These are phyloP conservation scores for Salinomyces thailandicus DNA, from an alignment of 2,329 filamentous ascomycete genomes.

Conservation along the genomic window DNA sequence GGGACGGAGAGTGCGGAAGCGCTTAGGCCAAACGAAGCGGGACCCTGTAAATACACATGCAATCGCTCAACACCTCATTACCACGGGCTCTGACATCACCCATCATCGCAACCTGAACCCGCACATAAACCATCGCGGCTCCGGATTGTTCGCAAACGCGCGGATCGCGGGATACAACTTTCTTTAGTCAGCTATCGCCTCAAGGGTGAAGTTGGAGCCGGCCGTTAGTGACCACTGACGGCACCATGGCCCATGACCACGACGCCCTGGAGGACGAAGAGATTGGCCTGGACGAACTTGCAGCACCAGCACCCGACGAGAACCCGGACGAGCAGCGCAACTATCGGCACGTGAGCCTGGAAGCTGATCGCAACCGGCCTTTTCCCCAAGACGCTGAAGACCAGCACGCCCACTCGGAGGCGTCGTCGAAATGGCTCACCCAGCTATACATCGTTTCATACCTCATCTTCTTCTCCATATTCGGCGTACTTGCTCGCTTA, in stretches of 20 bases:
- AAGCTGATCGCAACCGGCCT: constrained; percentile 2
- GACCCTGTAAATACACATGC: too few relatives aligned
- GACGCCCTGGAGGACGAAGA: constrained; percentile 3
- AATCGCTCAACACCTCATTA: too few relatives aligned
- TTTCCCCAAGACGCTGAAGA: neutral
- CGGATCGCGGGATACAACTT: too few relatives aligned
- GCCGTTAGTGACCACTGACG: too few relatives aligned
- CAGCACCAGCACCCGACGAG: constrained; percentile 13
- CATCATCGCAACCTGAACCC: too few relatives aligned
- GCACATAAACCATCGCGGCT: too few relatives aligned
- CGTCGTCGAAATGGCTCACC: neutral
- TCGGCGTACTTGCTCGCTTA: constrained; percentile 70
- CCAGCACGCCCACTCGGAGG: neutral
- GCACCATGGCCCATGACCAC: neutral
- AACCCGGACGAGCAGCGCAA: constrained; percentile 5
- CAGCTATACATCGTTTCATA: constrained; percentile 57
- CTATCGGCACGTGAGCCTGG: constrained; percentile 8
- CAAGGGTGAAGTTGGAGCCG: too few relatives aligned
- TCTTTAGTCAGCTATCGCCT: too few relatives aligned
- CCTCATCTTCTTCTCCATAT: constrained; percentile 70
- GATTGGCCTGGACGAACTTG: constrained; percentile 9
- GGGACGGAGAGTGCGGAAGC: too few relatives aligned
- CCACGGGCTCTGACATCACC: too few relatives aligned
- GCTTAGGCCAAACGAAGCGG: too few relatives aligned
- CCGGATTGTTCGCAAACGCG: too few relatives aligned